These are phyloP conservation scores for Pontederia crassipes DNA, from an alignment of 176 grass and related monocot genomes.

Conservation along the genomic window DNA sequence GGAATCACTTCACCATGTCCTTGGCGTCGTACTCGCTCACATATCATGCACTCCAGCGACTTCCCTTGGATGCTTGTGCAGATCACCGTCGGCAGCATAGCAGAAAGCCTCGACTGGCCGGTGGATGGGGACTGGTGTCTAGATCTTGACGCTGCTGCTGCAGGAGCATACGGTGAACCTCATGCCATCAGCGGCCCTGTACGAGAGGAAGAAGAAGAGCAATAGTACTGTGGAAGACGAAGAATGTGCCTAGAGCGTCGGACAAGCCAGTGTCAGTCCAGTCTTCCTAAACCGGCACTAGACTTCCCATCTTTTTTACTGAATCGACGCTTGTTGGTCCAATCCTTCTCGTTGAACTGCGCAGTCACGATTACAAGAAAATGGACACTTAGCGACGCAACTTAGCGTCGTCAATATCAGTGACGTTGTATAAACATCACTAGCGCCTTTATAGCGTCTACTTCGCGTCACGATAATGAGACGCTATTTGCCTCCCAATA, in stretches of 20 bases:
- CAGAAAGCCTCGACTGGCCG: neutral
- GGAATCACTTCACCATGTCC: slow-evolving; percentile 57
- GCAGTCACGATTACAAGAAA: no score
- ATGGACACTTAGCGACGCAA: no score
- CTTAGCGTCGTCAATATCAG: no score
- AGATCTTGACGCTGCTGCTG: slow-evolving; percentile 20
- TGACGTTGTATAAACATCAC: no score
- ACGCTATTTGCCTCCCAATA: no score
- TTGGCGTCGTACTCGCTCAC: slow-evolving; percentile 41
- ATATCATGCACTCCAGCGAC: slow-evolving; percentile 49
- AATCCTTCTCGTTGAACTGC: no score
- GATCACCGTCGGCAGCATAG: slow-evolving; percentile 24
- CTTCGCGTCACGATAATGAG: no score
- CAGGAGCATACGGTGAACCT: neutral
- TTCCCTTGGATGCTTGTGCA: slow-evolving; percentile 16
- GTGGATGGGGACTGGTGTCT: slow-evolving; percentile 30
- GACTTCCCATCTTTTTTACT: no score
- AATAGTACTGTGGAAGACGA: neutral
- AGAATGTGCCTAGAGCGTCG: neutral
- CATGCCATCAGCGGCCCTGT: neutral
- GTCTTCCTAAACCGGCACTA: no score
- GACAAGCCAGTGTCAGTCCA: no score
- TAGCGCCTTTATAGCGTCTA: no score
- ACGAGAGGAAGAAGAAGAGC: slow-evolving; percentile 8
- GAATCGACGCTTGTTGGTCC: no score